phyloP scores from a whole-genome alignment of 2,329 filamentous ascomycete species.

The Fusarium decemcellulare region DNA sequence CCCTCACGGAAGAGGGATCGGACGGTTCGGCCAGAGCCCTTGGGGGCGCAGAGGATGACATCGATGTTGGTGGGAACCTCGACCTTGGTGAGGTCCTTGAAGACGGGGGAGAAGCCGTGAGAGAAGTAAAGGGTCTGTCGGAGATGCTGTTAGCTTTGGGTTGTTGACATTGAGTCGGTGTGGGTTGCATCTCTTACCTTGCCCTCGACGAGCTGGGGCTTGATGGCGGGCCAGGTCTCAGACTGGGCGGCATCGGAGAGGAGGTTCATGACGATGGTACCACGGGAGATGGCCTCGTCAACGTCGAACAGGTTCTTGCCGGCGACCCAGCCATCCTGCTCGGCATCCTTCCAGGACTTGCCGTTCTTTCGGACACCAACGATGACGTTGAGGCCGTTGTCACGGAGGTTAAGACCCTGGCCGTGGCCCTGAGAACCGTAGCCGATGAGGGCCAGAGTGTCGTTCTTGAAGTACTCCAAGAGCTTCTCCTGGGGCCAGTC shows the following conservation, averaged over 20 bases:
- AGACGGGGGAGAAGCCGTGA: constrained; percentile 99
- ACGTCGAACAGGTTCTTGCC: constrained; percentile 99
- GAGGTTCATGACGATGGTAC: constrained; percentile 99
- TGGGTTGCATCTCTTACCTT: constrained; percentile 75
- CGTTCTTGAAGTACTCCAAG: constrained; percentile 99
- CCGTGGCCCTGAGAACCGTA: constrained; percentile 99
- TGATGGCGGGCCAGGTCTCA: constrained; percentile 98
- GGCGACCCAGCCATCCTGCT: constrained; percentile 97
- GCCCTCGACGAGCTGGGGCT: constrained; percentile 98
- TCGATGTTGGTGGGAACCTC: constrained; percentile 96
- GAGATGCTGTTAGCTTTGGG: constrained; percentile 40
- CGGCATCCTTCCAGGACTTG: constrained; percentile 97
- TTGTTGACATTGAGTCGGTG: background rate
- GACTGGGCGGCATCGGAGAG: constrained; percentile 97
- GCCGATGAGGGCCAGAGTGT: constrained; percentile 98
- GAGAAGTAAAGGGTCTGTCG: constrained; percentile 98
- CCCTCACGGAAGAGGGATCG: constrained; percentile 99
- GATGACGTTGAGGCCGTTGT: constrained; percentile 99
- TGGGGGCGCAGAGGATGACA: constrained; percentile 99
- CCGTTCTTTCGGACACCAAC: constrained; percentile 98
- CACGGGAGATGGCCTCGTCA: constrained; percentile 93
- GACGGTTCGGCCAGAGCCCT: constrained; percentile 98
- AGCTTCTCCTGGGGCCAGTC: constrained; percentile 99
- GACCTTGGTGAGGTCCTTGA: constrained; percentile 99
- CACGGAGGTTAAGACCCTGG: constrained; percentile 98